Evolutionary conservation across 2,329 filamentous ascomycete genomes (phyloP).

Genomic region (Lizonia empirigonia): DNA sequence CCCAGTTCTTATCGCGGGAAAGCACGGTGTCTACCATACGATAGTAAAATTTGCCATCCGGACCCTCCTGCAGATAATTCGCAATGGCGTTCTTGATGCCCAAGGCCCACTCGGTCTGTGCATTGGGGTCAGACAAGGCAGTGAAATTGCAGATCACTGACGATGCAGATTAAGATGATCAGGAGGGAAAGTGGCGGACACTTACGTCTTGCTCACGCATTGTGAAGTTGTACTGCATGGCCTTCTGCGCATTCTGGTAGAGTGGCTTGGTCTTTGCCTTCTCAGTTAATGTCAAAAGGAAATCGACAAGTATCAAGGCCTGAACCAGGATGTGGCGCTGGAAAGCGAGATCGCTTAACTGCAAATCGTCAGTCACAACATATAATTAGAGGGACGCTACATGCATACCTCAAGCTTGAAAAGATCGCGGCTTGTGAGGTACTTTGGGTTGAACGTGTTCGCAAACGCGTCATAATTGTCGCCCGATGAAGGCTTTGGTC

Average conservation of each 20-base stretch:
- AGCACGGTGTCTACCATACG: constrained; percentile 97
- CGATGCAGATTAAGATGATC: constrained; percentile 26
- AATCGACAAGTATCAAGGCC: constrained; percentile 91
- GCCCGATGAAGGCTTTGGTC: constrained; percentile 65
- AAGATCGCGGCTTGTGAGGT: constrained; percentile 93
- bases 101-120: constrained; percentile 79
- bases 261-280: constrained; percentile 80
- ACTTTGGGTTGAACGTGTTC: constrained; percentile 92
- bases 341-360: constrained; percentile 94
- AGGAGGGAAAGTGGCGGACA: constrained; percentile 30
- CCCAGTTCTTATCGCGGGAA: constrained; percentile 97
- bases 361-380: constrained; percentile 35
- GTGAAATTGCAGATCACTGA: constrained; percentile 27
- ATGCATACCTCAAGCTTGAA: constrained; percentile 85
- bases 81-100: constrained; percentile 80
- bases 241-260: constrained; percentile 76
- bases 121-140: constrained; percentile 43
- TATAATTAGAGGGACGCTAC: constrained; percentile 20
- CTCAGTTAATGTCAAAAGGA: constrained; percentile 86
- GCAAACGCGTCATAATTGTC: constrained; percentile 67
- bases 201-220: constrained; percentile 83
- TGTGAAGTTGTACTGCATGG: constrained; percentile 79
- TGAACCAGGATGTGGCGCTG: constrained; percentile 93
- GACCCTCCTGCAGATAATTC: constrained; percentile 78
- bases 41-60: constrained; percentile 90